Evolutionary conservation across 495 filamentous ascomycete genomes (phyloP).

Genomic region (Astrothelium macrocarpum): DNA sequence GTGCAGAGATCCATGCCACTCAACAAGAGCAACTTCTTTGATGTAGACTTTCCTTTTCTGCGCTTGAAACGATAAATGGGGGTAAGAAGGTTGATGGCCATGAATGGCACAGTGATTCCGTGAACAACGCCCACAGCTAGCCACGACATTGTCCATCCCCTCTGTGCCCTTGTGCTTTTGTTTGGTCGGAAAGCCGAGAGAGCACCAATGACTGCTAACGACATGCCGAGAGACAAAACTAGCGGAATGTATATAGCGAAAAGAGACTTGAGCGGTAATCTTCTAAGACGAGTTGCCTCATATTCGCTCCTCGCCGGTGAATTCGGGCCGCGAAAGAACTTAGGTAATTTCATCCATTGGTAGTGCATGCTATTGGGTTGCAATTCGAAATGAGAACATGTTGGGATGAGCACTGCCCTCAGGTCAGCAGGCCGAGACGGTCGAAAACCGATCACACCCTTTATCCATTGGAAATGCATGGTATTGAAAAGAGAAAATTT

Average conservation of each 20-base stretch:
- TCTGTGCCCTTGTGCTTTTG: neutral
- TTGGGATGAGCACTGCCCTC: neutral
- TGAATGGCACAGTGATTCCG: neutral
- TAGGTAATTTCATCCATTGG: neutral
- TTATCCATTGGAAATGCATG: neutral
- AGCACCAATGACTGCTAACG: neutral
- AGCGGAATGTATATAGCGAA: too few relatives aligned
- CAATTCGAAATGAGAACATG: neutral
- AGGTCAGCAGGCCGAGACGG: neutral
- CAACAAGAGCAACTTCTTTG: neutral
- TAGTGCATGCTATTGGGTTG: neutral
- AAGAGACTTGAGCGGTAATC: too few relatives aligned
- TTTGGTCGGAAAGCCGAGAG: neutral
- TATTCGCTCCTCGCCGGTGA: too few relatives aligned
- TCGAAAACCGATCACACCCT: neutral
- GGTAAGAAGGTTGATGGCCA: too few relatives aligned
- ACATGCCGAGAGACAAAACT: neutral
- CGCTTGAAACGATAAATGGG: neutral
- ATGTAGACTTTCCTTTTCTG: too few relatives aligned
- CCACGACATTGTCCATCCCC: constrained; percentile 4
- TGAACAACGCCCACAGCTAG: neutral
- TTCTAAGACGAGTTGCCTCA: too few relatives aligned
- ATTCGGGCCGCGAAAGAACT: too few relatives aligned
- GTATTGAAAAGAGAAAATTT: too few relatives aligned
- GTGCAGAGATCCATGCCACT: neutral